Evolutionary conservation across 179 eudicot genomes (phyloP).

Genomic region (Camellia oleifera): DNA sequence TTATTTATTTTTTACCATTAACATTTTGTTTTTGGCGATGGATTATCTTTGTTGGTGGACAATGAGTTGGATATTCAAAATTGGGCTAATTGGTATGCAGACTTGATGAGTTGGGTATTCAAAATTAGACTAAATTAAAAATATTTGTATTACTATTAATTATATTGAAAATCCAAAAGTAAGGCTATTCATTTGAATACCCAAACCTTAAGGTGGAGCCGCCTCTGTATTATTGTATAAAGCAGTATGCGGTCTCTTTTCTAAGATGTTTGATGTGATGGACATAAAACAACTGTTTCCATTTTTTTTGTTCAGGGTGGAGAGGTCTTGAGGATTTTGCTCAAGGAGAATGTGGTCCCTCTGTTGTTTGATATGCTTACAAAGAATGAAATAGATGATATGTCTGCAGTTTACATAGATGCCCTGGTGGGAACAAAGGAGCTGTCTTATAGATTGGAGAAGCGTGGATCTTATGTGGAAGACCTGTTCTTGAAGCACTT

Average conservation of each 20-base stretch:
- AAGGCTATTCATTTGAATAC: no score
- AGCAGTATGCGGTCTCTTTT: not conserved
- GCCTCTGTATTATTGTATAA: no score
- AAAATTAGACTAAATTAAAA: no score
- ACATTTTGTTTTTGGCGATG: no score
- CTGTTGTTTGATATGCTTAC: not conserved
- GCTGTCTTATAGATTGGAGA: conserved; percentile 10
- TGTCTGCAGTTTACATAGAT: not conserved
- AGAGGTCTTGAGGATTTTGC: not conserved
- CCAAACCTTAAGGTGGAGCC: no score
- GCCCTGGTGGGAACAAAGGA: not conserved
- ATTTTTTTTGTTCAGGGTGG: not conserved
- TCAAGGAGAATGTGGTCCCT: not conserved
- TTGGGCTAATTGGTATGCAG: no score
- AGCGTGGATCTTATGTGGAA: not conserved
- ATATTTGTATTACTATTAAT: no score
- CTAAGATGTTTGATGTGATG: not conserved
- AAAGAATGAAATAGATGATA: not conserved
- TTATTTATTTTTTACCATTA: no score
- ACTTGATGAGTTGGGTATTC: no score
- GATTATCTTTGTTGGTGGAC: no score
- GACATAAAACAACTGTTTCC: not conserved
- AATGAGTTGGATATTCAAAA: no score
- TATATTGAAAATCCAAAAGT: no score
- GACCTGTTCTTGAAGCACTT: not conserved